Conservation (phyloP, 2,329 filamentous ascomycete species). For the Penicillium expansum region DNA sequence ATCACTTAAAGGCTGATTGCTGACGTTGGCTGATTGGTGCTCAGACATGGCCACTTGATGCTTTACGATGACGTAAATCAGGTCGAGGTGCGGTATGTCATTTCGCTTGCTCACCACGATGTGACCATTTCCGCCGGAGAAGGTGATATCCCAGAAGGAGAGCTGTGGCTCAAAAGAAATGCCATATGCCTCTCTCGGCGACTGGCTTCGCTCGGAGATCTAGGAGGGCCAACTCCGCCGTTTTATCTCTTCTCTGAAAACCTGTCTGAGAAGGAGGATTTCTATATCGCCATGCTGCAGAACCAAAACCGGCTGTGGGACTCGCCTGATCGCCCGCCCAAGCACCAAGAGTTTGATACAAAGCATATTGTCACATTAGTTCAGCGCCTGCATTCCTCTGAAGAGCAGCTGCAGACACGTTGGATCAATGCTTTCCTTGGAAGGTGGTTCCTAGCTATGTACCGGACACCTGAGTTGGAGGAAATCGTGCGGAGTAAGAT, state of each 20-base stretch:
- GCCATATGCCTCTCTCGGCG: slow-evolving; percentile 77
- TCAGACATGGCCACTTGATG: slow-evolving; percentile 90
- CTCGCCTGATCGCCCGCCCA: slow-evolving; percentile 58
- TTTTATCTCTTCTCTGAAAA: slow-evolving; percentile 96
- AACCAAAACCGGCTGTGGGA: slow-evolving; percentile 72
- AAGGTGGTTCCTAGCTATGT: slow-evolving; percentile 80
- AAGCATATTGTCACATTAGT: slow-evolving; percentile 86
- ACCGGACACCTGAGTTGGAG: slow-evolving; percentile 80
- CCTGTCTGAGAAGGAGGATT: slow-evolving; percentile 95
- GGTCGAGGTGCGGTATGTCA: slow-evolving; percentile 91
- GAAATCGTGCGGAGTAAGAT: slow-evolving; percentile 79
- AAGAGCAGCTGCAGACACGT: slow-evolving; percentile 83
- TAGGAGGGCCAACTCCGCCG: slow-evolving; percentile 65
- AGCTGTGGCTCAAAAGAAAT: slow-evolving; percentile 93
- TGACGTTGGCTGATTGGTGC: slow-evolving; percentile 14
- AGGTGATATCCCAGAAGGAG: slow-evolving; percentile 77
- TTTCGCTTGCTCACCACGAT: slow-evolving; percentile 80
- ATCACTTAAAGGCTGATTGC: not conserved
- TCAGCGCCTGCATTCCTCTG: slow-evolving; percentile 83
- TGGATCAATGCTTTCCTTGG: slow-evolving; percentile 94
- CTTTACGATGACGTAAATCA: slow-evolving; percentile 95
- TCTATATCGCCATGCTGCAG: slow-evolving; percentile 87
- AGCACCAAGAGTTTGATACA: slow-evolving; percentile 73
- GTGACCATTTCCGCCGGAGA: slow-evolving; percentile 82
- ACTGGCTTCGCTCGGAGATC: slow-evolving; percentile 51